A percentile compares a stretch with the other conserved stretches of the same genome.
Evolutionary conservation across 2,329 filamentous ascomycete species (phyloP).

Genomic region (Alternaria angustiovoidea): DNA sequence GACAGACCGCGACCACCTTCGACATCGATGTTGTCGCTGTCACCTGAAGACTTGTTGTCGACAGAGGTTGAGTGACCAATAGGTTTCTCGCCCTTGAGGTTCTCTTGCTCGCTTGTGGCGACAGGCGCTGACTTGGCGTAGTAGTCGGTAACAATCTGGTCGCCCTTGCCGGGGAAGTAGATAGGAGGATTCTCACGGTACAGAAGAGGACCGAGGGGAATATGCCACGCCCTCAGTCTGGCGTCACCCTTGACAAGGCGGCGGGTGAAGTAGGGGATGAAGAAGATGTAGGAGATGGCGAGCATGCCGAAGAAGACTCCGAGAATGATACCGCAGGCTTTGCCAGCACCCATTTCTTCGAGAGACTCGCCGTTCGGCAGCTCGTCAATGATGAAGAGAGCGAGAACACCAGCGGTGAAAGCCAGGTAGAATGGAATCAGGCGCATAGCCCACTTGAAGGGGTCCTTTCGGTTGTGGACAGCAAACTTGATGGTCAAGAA

Average conservation of each 20-base stretch:
- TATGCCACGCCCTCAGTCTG: slow-evolving; percentile 36
- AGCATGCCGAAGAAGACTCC: slow-evolving; percentile 39
- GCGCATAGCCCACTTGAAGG: slow-evolving; percentile 60
- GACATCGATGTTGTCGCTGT: slow-evolving; percentile 9
- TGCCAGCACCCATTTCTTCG: slow-evolving; percentile 42
- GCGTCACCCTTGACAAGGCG: slow-evolving; percentile 38
- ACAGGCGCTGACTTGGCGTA: slow-evolving; percentile 45
- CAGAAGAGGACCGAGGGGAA: slow-evolving; percentile 52
- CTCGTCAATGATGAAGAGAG: slow-evolving; percentile 67
- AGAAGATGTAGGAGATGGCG: slow-evolving; percentile 36
- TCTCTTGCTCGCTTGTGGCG: neutral
- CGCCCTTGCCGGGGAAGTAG: slow-evolving; percentile 52
- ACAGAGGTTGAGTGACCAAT: slow-evolving; percentile 1
- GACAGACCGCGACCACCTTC: slow-evolving; percentile 15
- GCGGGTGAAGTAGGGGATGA: slow-evolving; percentile 40
- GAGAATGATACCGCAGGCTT: slow-evolving; percentile 37
- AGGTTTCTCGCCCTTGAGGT: slow-evolving; percentile 18
- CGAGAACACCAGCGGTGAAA: slow-evolving; percentile 58
- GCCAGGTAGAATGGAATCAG: slow-evolving; percentile 61
- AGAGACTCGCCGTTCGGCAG: slow-evolving; percentile 46
- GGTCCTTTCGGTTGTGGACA: slow-evolving; percentile 59
- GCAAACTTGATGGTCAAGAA: slow-evolving; percentile 60
- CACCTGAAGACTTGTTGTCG: slow-evolving; percentile 7
- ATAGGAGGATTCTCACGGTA: slow-evolving; percentile 52
- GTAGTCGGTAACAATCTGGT: slow-evolving; percentile 52